phyloP scores from a whole-genome alignment of 1,284 basidiomycete genomes.

The Exobasidium rhododendri region DNA sequence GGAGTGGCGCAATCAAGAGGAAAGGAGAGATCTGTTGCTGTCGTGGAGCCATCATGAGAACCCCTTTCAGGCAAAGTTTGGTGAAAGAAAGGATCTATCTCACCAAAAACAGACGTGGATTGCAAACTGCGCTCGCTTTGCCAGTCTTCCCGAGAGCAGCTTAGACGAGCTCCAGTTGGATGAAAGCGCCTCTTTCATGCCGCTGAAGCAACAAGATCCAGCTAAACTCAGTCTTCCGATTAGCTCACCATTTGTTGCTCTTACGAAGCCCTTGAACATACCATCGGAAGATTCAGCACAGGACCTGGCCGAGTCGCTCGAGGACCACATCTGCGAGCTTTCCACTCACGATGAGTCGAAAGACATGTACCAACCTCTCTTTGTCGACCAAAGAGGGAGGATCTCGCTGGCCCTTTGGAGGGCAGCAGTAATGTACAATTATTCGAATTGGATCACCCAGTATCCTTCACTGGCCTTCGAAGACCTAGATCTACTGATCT shows the following conservation, averaged over 20 bases:
- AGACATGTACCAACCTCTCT: constrained; percentile 14
- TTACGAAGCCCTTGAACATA: not conserved
- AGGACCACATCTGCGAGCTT: not conserved
- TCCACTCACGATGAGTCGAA: not conserved
- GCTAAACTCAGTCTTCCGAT: not conserved
- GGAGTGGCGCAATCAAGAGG: constrained; percentile 25
- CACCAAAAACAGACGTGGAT: not conserved
- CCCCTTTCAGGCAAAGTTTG: not conserved
- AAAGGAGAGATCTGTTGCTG: constrained; percentile 18
- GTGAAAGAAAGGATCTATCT: not conserved
- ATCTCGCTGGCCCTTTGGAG: constrained; percentile 10
- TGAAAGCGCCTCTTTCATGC: not conserved
- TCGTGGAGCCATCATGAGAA: constrained; percentile 9
- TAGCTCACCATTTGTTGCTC: constrained; percentile 4
- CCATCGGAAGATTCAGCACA: not conserved
- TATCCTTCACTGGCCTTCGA: not conserved
- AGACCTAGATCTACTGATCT: not conserved
- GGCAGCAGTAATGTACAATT: not conserved
- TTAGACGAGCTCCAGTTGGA: not conserved
- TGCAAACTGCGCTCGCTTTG: not conserved
- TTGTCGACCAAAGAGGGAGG: constrained; percentile 13
- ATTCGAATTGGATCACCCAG: not conserved
- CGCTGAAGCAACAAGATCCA: not conserved
- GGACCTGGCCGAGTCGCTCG: not conserved
- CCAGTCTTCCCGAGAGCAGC: not conserved